Evolutionary conservation across 768 basidiomycete species (phyloP), one percentile per base, ranked within the genome.

Genomic region (Russula earlei): DNA sequence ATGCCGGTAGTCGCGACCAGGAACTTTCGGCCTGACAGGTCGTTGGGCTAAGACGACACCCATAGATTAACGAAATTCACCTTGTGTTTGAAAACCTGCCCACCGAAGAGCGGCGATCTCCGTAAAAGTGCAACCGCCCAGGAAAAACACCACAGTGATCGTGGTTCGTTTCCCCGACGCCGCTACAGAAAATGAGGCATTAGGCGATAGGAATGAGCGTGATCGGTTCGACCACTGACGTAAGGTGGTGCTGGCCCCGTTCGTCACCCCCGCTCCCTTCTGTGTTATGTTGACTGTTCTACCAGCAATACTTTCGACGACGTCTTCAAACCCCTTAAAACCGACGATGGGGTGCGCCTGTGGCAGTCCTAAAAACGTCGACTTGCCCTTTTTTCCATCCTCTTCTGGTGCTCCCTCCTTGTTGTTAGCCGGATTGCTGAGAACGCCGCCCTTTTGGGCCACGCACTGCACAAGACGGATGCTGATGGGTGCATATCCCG

Each of bases 291-390:
- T 94, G 40, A 96, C 80, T 20, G 85, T 88, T 66, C 83, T 81
- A 2, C 96, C 96, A 0, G 92, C 89, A 52, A 98, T 83, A 51
- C 77, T 75, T 34, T 79, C 78, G 20, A 96, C 67, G 14, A 90
- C 80, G 64, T 98, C 95, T 69, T 98, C 96, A 66, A 99, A 92
- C 22, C 93, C 95, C 69, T 89, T 95, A 94, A 95, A 99, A 2
- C 95, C 95, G 9, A 87, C 81, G 56, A 99, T 87, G 2, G 91
- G 87, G 69, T 96, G 93, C 1, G 93, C 92, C 66, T 83, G 85
- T 38, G 87, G 75, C 67, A 82, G 84, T 50, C 72, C 74, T 24
- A 68, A 62, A n/a, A 68, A 55, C 40, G 63, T 63, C 43, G 69
- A 72, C 52, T 71, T 74, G 43, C 70, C 71, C 55, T 68, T 72